phyloP scores from a whole-genome alignment of 768 basidiomycete genomes.

The Rhizopogon vulgaris region DNA sequence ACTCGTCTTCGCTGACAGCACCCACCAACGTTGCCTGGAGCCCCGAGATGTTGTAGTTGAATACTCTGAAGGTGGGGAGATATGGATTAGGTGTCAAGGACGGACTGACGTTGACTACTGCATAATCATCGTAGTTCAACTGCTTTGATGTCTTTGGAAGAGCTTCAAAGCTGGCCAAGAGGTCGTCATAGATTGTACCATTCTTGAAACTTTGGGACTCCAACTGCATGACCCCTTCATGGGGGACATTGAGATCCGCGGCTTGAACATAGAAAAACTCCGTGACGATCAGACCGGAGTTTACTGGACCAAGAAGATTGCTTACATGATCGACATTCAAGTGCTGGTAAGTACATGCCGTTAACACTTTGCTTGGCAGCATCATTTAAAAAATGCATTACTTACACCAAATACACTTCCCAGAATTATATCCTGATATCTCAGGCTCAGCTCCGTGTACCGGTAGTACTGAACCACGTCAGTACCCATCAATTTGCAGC shows the following conservation, averaged over 20 bases:
- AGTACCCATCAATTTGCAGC: not conserved
- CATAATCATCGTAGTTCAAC: constrained; percentile 58
- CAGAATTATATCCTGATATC: constrained; percentile 83
- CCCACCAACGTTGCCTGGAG: not conserved
- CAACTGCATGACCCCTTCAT: constrained; percentile 13
- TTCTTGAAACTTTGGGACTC: not conserved
- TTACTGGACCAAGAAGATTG: constrained; percentile 8
- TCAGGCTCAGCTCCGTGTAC: constrained; percentile 67
- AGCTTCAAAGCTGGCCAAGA: constrained; percentile 59
- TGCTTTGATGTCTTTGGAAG: constrained; percentile 48
- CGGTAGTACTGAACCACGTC: constrained; percentile 43
- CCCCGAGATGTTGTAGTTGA: constrained; percentile 70
- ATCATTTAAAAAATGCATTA: constrained; percentile 8
- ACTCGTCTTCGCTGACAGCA: constrained; percentile 7
- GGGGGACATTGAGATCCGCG: constrained; percentile 38
- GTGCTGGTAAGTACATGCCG: constrained; percentile 37
- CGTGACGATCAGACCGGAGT: not conserved
- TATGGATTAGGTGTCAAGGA: constrained; percentile 86
- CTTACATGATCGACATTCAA: constrained; percentile 81
- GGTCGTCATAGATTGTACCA: constrained; percentile 30
- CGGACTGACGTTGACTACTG: constrained; percentile 74
- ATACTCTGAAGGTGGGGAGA: constrained; percentile 74
- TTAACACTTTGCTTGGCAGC: constrained; percentile 18
- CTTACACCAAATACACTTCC: constrained; percentile 82
- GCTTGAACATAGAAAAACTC: constrained; percentile 55